Conservation (phyloP, 2,329 filamentous ascomycete species). For the Botrytis cinerea region DNA sequence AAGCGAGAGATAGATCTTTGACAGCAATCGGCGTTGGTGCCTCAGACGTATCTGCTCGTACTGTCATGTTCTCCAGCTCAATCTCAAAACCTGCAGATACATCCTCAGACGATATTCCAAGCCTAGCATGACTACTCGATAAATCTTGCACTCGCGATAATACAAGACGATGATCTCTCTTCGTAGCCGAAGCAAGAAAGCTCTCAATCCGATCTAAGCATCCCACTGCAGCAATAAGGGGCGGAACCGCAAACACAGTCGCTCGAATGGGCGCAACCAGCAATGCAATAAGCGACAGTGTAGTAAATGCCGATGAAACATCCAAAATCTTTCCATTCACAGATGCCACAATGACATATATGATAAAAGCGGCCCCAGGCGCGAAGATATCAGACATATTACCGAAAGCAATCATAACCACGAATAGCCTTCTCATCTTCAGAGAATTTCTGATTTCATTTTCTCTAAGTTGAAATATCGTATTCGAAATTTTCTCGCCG, state of each 20-base stretch:
- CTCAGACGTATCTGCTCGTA: not conserved
- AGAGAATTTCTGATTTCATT: not conserved
- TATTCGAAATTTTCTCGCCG: not conserved
- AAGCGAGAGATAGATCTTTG: not conserved
- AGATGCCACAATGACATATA: not conserved
- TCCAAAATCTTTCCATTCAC: not conserved
- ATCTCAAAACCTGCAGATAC: not conserved
- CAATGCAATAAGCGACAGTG: not conserved
- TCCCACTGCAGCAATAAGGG: not conserved
- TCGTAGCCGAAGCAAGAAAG: not conserved
- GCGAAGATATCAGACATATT: not conserved
- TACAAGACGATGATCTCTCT: not conserved
- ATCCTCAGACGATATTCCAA: not conserved
- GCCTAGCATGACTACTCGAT: fast-evolving
- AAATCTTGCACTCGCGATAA: not conserved
- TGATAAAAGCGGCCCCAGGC: not conserved
- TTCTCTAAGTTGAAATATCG: not conserved
- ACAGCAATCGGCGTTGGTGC: not conserved
- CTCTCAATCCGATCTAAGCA: not conserved
- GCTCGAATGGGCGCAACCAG: not conserved
- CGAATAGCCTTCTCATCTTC: not conserved
- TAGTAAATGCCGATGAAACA: not conserved
- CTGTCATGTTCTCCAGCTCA: not conserved
- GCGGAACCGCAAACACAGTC: not conserved
- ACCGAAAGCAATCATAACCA: not conserved